phyloP scores from a whole-genome alignment of 2,329 filamentous ascomycete genomes.

The Mariannaea sp. region DNA sequence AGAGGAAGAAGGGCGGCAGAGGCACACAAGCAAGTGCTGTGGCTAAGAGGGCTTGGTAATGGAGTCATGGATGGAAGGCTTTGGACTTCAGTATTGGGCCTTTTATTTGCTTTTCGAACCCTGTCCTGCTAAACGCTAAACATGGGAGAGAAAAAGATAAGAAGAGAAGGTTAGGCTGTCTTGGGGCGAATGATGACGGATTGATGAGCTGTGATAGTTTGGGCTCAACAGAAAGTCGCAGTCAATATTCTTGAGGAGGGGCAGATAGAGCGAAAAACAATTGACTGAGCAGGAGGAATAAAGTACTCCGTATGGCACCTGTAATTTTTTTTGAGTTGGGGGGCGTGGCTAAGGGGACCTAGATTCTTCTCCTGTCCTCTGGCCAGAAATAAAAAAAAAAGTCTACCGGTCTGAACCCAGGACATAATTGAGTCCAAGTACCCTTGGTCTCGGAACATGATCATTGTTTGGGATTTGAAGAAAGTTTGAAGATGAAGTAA shows the following conservation, averaged over 20 bases:
- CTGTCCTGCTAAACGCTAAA: conserved; percentile 13
- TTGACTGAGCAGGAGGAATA: background rate
- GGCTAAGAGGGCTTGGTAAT: conserved; percentile 7
- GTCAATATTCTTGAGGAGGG: background rate
- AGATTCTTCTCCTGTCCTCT: conserved; percentile 8
- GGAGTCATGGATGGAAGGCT: no score
- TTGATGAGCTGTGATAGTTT: background rate
- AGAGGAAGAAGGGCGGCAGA: conserved; percentile 18
- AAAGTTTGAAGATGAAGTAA: background rate
- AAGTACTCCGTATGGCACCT: background rate
- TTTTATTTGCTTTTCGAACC: conserved; percentile 3
- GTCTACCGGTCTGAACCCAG: conserved; percentile 3
- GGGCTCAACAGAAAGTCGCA: background rate
- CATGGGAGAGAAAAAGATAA: conserved; percentile 8
- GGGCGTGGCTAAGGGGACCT: conserved; percentile 8
- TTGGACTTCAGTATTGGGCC: conserved; percentile 13
- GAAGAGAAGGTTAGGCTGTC: background rate
- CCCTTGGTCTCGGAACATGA: conserved; percentile 13
- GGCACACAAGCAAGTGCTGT: conserved; percentile 16
- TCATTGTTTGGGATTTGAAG: conserved; percentile 3
- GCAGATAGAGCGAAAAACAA: background rate
- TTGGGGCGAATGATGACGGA: background rate
- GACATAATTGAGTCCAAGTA: conserved; percentile 6
- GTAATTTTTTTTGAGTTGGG: background rate
- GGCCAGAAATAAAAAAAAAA: conserved; percentile 15